Base-by-base conservation (phyloP, 192 early-diverging fungal genomes). In the Coemansia sp. region DNA sequence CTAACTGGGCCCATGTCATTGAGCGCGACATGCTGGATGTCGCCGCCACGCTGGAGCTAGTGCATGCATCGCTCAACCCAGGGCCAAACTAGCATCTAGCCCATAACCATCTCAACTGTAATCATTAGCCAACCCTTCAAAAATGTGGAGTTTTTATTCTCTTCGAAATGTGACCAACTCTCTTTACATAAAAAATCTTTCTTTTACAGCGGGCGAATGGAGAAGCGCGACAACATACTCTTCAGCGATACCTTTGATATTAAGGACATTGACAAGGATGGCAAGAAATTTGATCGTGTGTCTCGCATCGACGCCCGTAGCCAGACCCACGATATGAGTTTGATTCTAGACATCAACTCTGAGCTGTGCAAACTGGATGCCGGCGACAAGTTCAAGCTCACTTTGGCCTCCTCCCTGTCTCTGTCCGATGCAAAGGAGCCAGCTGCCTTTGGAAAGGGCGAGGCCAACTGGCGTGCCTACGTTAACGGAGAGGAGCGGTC, bases 251-350 rank as follows among this genome's bases (percentile, higher is more conserved):
- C 92, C 43, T 96, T 96, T 70, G 91, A 91, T 61, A 88, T 95
- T 63, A 91, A 89, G 63, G 92, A 96, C 69, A 79, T 95, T 36
- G 91, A 96, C 83, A 87, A 87, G 58, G 89, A 88, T 55, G 95
- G 94, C 59, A 96, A 95, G 71, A 91, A 92, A 65, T 99, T 99
- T 67, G 95, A 96, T 74, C 84, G 95, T 80, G 95, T 99, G 20
- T 95, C 94, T 35, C 89, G 97, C 10, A 84, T 98, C 50, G 85
- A 84, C 64, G 95, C 88, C 9, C 87, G 88, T 36, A 86, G 85
- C 20, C 93, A 95, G 67, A 90, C 90, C 61, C 87, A 89, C 72
- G 94, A 96, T 76, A 91, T 94, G 86, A 92, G 92, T 45, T 70
- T 99, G 60, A 90, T 89, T 16, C 85, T 99, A 36, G 97, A 99